These are phyloP conservation scores for Deakozyma indianensis DNA, from an alignment of 805 yeast genomes.

Conservation along the genomic window DNA sequence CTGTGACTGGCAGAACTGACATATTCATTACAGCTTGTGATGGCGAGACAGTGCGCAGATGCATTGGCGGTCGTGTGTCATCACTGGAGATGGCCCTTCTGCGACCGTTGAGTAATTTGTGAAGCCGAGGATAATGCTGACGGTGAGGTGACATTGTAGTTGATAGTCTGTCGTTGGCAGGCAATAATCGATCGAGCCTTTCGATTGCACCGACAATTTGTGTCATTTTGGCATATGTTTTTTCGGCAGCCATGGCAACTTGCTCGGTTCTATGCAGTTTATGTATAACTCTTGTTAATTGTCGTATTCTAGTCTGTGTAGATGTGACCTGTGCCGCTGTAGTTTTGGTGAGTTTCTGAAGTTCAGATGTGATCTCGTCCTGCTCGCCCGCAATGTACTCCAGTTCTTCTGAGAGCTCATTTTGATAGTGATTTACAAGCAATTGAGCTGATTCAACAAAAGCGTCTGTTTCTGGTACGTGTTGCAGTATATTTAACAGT, in stretches of 20 bases:
- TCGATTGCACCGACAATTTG: constrained; percentile 7
- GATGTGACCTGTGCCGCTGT: background rate
- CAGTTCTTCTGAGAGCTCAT: background rate
- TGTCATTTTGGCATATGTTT: constrained; percentile 6
- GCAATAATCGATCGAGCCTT: constrained; percentile 23
- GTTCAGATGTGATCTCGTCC: background rate
- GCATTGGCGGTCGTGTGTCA: constrained; percentile 9
- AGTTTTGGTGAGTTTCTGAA: background rate
- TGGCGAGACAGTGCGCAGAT: constrained; percentile 1
- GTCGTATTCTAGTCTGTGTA: background rate
- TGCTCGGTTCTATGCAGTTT: background rate
- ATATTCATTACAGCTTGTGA: background rate
- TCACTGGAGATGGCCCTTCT: constrained; percentile 5
- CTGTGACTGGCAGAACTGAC: background rate
- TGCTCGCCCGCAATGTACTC: constrained; percentile 1
- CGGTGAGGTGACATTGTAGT: constrained; percentile 25
- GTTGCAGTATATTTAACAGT: background rate
- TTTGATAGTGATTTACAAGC: constrained; percentile 1
- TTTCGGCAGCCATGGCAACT: constrained; percentile 4
- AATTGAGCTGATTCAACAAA: constrained; percentile 1
- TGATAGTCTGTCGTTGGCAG: constrained; percentile 24
- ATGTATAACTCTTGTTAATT: background rate
- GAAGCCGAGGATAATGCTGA: constrained; percentile 30
- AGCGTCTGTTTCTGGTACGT: background rate
- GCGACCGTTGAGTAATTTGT: constrained; percentile 14